These are phyloP conservation scores for Aspergillus melleus DNA, from an alignment of 2,329 filamentous ascomycete species.

Conservation along the genomic window DNA sequence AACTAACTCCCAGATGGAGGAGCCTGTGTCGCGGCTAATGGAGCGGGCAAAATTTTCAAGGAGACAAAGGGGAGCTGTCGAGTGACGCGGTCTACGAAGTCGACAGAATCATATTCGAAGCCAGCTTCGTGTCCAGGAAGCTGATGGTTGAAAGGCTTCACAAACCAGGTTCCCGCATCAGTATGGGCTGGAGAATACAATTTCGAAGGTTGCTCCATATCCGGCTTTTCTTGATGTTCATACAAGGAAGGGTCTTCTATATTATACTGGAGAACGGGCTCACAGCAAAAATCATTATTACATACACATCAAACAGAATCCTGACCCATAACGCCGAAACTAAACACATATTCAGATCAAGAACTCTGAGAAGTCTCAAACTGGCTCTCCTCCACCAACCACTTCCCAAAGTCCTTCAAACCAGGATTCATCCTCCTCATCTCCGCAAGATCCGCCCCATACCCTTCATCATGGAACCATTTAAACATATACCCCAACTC, in stretches of 20 bases:
- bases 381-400: constrained; percentile 50
- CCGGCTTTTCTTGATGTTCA: too few relatives aligned
- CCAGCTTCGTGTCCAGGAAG: too few relatives aligned
- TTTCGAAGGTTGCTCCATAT: too few relatives aligned
- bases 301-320: background rate
- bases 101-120: too few relatives aligned
- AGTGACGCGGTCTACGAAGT: background rate
- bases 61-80: background rate
- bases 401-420: constrained; percentile 50
- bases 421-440: constrained; percentile 46
- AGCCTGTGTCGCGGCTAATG: background rate
- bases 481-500: constrained; percentile 51
- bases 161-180: too few relatives aligned
- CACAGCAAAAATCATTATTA: background rate
- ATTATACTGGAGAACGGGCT: background rate
- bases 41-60: background rate
- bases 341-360: background rate
- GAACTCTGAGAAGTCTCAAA: constrained; percentile 21
- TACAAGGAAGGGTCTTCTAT: too few relatives aligned
- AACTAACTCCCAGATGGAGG: background rate
- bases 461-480: constrained; percentile 54
- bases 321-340: background rate
- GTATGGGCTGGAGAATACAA: too few relatives aligned
- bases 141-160: too few relatives aligned
- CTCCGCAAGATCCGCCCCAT: constrained; percentile 46